Conservation (phyloP, 108 stramenopile genomes). For the Cylindrotheca closterium region DNA sequence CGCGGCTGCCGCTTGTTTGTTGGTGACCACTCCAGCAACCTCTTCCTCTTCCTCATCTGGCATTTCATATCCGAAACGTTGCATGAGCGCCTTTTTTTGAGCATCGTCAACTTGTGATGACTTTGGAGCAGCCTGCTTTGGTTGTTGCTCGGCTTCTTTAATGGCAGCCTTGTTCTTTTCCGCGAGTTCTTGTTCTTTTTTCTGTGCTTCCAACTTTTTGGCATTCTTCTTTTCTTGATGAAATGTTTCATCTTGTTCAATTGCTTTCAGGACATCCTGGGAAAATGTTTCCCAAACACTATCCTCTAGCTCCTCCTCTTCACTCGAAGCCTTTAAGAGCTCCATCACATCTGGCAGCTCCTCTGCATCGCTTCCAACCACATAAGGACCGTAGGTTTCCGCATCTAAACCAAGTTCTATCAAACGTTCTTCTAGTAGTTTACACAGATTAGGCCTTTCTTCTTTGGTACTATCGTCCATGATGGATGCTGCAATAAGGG, state of each 20-base stretch:
- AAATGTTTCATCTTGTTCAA: conserved; percentile 27
- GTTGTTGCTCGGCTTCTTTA: conserved; percentile 14
- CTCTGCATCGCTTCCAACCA: conserved; percentile 45
- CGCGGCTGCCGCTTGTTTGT: conserved; percentile 52
- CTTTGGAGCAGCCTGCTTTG: conserved; percentile 10
- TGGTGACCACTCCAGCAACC: conserved; percentile 23
- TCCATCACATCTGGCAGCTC: conserved; percentile 64
- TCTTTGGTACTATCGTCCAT: neutral
- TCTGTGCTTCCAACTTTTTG: conserved; percentile 30
- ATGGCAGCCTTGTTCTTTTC: conserved; percentile 8
- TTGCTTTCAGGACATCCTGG: conserved; percentile 38
- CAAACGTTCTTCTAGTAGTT: conserved; percentile 53
- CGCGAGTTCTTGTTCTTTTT: conserved; percentile 13
- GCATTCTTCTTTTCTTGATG: conserved; percentile 28
- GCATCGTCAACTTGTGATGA: conserved; percentile 48
- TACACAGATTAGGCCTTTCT: conserved; percentile 19
- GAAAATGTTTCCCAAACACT: conserved; percentile 52
- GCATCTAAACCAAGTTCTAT: conserved; percentile 67
- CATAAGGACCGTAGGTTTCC: conserved; percentile 75
- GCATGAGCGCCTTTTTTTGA: conserved; percentile 65
- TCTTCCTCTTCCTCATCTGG: conserved; percentile 45
- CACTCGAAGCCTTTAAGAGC: conserved; percentile 56
- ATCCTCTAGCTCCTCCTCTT: conserved; percentile 48
- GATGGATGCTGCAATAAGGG: no score
- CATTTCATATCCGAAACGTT: conserved; percentile 77